Evolutionary conservation across 495 filamentous ascomycete genomes (phyloP).

Genomic region (Penicillium egyptiacum): DNA sequence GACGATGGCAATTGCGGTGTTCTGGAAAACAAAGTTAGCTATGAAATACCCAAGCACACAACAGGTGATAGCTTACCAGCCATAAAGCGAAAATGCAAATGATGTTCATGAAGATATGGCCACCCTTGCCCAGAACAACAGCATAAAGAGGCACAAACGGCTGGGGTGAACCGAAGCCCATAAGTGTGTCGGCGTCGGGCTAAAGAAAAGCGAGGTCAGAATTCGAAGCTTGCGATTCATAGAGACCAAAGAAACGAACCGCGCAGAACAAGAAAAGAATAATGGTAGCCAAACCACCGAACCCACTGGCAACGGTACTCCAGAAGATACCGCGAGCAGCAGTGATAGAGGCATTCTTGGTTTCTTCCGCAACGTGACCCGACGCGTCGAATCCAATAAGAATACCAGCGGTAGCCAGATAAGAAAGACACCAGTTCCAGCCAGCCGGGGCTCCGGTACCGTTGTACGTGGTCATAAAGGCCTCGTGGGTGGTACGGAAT

Average conservation of each 20-base stretch:
- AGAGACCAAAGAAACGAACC: constrained; percentile 26
- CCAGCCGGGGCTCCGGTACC: constrained; percentile 54
- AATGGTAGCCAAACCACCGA: constrained; percentile 51
- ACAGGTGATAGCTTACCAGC: constrained; percentile 35
- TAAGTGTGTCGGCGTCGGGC: constrained; percentile 40
- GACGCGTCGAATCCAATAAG: constrained; percentile 59
- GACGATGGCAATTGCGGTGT: constrained; percentile 55
- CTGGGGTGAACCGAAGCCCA: constrained; percentile 50
- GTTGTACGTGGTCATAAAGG: constrained; percentile 59
- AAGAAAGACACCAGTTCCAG: constrained; percentile 62
- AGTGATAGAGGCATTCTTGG: constrained; percentile 54
- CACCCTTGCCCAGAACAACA: constrained; percentile 51
- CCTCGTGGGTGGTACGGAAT: constrained; percentile 53
- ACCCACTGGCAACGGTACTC: constrained; percentile 52
- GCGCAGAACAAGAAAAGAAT: constrained; percentile 59
- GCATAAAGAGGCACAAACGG: constrained; percentile 57
- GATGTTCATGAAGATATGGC: constrained; percentile 56
- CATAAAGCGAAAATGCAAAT: constrained; percentile 51
- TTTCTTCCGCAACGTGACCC: constrained; percentile 58
- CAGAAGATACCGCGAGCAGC: constrained; percentile 57
- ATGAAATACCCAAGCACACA: background rate
- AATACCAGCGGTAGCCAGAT: constrained; percentile 58
- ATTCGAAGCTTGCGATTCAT: background rate
- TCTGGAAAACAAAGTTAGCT: constrained; percentile 29
- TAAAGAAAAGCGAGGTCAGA: constrained; percentile 16